Conservation (phyloP, 1,284 basidiomycete species). For the Pseudozyma hubeiensis region DNA sequence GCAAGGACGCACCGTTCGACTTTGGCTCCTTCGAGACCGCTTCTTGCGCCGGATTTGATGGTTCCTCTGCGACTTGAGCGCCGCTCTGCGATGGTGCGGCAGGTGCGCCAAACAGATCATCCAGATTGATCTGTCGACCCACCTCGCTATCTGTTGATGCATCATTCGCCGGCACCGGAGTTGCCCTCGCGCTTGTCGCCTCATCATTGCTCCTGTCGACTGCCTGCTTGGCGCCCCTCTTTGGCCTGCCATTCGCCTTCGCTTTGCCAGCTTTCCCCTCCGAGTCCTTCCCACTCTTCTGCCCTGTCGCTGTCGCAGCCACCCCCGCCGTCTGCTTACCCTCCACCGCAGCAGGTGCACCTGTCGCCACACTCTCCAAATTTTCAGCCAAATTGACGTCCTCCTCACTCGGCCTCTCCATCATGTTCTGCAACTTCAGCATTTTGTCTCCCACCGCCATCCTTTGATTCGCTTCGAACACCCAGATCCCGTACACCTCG, state of each 20-base stretch:
- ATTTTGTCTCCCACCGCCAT: slow-evolving; percentile 74
- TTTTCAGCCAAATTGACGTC: slow-evolving; percentile 14
- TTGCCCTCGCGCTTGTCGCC: slow-evolving; percentile 9
- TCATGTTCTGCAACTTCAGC: slow-evolving; percentile 54
- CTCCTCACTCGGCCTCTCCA: slow-evolving; percentile 32
- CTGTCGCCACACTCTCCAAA: slow-evolving; percentile 1
- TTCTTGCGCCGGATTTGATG: background rate
- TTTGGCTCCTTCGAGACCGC: background rate
- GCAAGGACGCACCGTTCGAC: slow-evolving; percentile 16
- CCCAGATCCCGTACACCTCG: slow-evolving; percentile 81
- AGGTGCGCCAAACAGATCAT: slow-evolving; percentile 33
- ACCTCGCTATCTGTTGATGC: slow-evolving; percentile 5
- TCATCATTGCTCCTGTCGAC: slow-evolving; percentile 21
- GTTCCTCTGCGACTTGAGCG: background rate
- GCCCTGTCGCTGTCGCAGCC: background rate
- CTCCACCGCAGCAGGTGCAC: background rate
- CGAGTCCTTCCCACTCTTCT: slow-evolving; percentile 14
- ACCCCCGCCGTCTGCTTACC: background rate
- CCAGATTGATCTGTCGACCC: slow-evolving; percentile 38
- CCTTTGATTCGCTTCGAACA: slow-evolving; percentile 78
- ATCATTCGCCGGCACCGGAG: background rate
- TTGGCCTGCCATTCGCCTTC: slow-evolving; percentile 25
- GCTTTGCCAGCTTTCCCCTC: slow-evolving; percentile 14
- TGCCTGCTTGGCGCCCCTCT: slow-evolving; percentile 25
- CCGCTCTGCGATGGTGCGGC: background rate